These are phyloP conservation scores for Poa annua DNA, from an alignment of 176 grass and related monocot species.

Conservation along the genomic window DNA sequence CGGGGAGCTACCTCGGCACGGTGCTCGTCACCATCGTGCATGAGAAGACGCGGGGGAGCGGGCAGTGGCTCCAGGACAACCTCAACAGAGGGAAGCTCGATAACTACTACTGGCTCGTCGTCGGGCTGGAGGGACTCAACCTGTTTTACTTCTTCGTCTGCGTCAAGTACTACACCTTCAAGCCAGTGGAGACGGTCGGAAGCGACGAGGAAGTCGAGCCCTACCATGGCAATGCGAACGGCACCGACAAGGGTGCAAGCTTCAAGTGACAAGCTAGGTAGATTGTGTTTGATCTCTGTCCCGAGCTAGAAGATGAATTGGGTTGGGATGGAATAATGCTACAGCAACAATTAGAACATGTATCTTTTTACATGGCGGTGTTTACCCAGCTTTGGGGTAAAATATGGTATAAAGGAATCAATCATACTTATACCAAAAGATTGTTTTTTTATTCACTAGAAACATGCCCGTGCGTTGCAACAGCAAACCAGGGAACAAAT, in stretches of 20 bases:
- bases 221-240: neutral
- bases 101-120: conserved; percentile 85
- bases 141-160: conserved; percentile 70
- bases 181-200: conserved; percentile 56
- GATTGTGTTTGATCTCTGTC: neutral
- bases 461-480: no score
- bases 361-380: no score
- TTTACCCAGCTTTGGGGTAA: no score
- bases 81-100: conserved; percentile 83
- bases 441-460: no score
- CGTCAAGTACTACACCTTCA: conserved; percentile 69
- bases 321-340: no score
- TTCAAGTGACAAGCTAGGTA: conserved; percentile 40
- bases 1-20: conserved; percentile 80
- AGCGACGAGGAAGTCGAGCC: conserved; percentile 47
- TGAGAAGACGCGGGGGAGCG: conserved; percentile 52
- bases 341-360: no score
- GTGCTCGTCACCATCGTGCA: conserved; percentile 71
- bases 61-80: conserved; percentile 93
- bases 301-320: neutral
- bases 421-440: no score
- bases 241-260: neutral
- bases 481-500: no score
- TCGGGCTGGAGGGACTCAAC: conserved; percentile 68
- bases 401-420: no score